These are phyloP conservation scores for Pleurotus ostreatus DNA, from an alignment of 768 basidiomycete genomes.

Conservation along the genomic window DNA sequence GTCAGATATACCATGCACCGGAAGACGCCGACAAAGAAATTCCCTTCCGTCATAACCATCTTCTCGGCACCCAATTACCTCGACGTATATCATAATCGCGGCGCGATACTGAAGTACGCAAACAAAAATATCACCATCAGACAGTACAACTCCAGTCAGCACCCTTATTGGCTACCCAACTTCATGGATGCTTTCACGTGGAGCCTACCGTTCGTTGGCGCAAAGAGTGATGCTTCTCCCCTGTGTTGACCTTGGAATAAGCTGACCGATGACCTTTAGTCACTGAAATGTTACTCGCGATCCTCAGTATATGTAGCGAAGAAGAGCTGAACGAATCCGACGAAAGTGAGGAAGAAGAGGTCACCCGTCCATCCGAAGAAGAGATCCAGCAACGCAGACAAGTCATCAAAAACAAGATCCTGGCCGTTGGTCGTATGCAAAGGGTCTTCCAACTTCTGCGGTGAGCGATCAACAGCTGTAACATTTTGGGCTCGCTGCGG, in stretches of 20 bases:
- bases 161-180: conserved; percentile 94
- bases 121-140: conserved; percentile 96
- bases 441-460: conserved; percentile 85
- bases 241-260: too few relatives aligned
- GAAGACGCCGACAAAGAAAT: conserved; percentile 91
- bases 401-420: conserved; percentile 90
- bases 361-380: conserved; percentile 26
- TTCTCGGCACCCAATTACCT: conserved; percentile 98
- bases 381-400: conserved; percentile 56
- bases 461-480: conserved; percentile 29
- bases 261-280: too few relatives aligned
- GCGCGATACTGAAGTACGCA: conserved; percentile 94
- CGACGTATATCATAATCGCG: conserved; percentile 95
- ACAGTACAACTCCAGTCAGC: conserved; percentile 76
- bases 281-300: conserved; percentile 95
- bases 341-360: conserved; percentile 31
- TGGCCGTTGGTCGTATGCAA: conserved; percentile 90
- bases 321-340: conserved; percentile 72
- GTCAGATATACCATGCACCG: conserved; percentile 88
- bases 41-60: conserved; percentile 96
- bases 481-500: too few relatives aligned
- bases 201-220: conserved; percentile 95
- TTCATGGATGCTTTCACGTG: conserved; percentile 99
- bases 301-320: conserved; percentile 88
- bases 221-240: conserved; percentile 78